These are phyloP conservation scores for Saccharomycopsis sp. DNA, from an alignment of 805 yeast genomes.

Conservation along the genomic window DNA sequence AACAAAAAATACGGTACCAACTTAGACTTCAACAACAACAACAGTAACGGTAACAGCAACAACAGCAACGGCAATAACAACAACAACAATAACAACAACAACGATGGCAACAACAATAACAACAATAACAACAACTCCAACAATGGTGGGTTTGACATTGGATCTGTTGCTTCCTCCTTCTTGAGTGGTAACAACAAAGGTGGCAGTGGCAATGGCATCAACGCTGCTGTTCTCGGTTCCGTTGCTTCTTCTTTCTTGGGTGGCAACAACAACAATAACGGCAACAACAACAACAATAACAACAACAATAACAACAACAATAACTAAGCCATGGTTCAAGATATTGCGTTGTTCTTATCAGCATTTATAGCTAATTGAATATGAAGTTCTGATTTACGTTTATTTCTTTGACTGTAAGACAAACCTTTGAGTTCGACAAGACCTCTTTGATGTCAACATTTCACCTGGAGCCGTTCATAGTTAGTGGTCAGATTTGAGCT, in stretches of 20 bases:
- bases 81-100: constrained; percentile 7
- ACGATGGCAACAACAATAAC: constrained; percentile 4
- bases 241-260: constrained; percentile 18
- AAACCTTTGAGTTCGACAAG: not conserved
- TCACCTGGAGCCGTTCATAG: no score
- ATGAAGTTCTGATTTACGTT: not conserved
- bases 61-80: constrained; percentile 8
- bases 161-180: constrained; percentile 16
- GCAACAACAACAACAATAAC: not conserved
- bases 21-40: constrained; percentile 7
- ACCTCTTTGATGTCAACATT: no score
- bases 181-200: no score
- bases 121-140: constrained; percentile 1
- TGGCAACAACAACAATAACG: constrained; percentile 13
- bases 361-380: no score
- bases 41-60: constrained; percentile 14
- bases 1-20: constrained; percentile 18
- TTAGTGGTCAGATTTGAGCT: no score
- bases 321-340: not conserved
- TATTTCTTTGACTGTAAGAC: not conserved
- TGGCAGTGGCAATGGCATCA: constrained; percentile 5
- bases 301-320: constrained; percentile 4
- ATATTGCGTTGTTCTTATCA: no score
- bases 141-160: constrained; percentile 5
- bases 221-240: constrained; percentile 7